Conservation (phyloP, 768 basidiomycete species). For the Russula emetica region DNA sequence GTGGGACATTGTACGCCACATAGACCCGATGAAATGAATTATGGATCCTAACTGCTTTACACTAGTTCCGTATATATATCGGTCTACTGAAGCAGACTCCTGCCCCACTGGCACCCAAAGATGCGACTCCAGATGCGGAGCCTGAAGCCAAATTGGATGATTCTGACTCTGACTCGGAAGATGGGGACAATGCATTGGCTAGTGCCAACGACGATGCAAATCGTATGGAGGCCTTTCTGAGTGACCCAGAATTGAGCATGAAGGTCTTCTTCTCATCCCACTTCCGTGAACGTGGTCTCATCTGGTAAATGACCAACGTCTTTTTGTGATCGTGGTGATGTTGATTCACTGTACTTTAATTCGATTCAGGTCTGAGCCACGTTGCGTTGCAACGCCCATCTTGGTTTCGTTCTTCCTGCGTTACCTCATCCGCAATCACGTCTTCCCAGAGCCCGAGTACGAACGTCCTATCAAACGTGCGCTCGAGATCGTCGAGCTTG, state of each 20-base stretch:
- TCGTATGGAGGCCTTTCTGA: conserved; percentile 48
- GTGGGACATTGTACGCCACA: conserved; percentile 58
- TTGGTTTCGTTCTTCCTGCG: conserved; percentile 57
- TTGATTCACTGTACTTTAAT: neutral
- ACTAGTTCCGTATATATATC: conserved; percentile 56
- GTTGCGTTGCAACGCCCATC: conserved; percentile 49
- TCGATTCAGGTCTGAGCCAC: conserved; percentile 42
- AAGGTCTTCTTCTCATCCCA: conserved; percentile 68
- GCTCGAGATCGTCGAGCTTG: conserved; percentile 41
- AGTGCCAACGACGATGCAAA: conserved; percentile 23
- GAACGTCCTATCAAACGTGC: conserved; percentile 47
- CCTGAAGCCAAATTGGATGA: conserved; percentile 25
- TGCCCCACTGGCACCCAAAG: conserved; percentile 25
- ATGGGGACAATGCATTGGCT: conserved; percentile 35
- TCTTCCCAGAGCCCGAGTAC: conserved; percentile 46
- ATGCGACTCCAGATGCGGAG: conserved; percentile 26
- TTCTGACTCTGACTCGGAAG: conserved; percentile 29
- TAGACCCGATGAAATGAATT: neutral
- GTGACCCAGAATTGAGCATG: conserved; percentile 53
- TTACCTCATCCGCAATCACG: conserved; percentile 53
- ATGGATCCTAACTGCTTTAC: conserved; percentile 1
- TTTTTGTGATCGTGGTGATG: conserved; percentile 22
- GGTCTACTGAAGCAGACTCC: conserved; percentile 42
- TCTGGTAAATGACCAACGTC: conserved; percentile 45
- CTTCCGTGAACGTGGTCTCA: conserved; percentile 61